Percentiles rank a stretch among this genome's conserved stretches.
Conservation (phyloP, 2,329 filamentous ascomycete genomes). For the Ophiocordyceps camponoti-rufipedis region DNA sequence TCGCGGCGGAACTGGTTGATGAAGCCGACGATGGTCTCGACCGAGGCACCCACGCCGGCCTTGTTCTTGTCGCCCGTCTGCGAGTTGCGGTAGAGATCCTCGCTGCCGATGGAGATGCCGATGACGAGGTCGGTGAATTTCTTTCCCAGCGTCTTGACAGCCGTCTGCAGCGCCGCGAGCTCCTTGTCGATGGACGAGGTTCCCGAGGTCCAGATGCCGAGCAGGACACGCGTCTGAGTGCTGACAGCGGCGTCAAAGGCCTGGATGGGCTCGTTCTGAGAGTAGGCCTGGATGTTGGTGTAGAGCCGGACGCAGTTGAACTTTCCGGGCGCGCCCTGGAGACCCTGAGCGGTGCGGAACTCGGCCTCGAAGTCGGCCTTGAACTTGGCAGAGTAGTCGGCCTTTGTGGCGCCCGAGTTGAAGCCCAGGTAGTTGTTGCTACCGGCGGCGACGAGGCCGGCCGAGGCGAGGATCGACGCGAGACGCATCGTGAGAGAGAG, state of each 20-base stretch:
- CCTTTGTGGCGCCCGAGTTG: constrained; percentile 29
- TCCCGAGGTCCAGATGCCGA: constrained; percentile 45
- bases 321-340: constrained; percentile 24
- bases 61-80: constrained; percentile 44
- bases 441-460: constrained; percentile 19
- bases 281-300: constrained; percentile 46
- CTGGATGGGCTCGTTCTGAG: constrained; percentile 59
- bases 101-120: constrained; percentile 46
- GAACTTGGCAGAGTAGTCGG: constrained; percentile 32
- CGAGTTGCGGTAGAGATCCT: constrained; percentile 47
- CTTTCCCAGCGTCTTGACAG: constrained; percentile 32
- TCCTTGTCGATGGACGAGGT: constrained; percentile 37
- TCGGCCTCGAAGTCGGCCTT: constrained; percentile 28
- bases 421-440: constrained; percentile 31
- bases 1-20: constrained; percentile 44
- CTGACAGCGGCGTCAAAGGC: constrained; percentile 56
- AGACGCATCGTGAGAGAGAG: constrained; percentile 18
- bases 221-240: constrained; percentile 41
- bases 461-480: constrained; percentile 17
- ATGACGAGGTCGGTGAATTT: constrained; percentile 38
- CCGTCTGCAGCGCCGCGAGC: constrained; percentile 39
- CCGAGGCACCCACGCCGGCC: constrained; percentile 39
- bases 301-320: constrained; percentile 46
- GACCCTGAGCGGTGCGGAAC: constrained; percentile 21
- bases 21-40: constrained; percentile 42